A percentile compares a stretch with the other conserved stretches of the same genome.
phyloP scores from a whole-genome alignment of 129 eudicot genomes.

The Deinandra increscens region DNA sequence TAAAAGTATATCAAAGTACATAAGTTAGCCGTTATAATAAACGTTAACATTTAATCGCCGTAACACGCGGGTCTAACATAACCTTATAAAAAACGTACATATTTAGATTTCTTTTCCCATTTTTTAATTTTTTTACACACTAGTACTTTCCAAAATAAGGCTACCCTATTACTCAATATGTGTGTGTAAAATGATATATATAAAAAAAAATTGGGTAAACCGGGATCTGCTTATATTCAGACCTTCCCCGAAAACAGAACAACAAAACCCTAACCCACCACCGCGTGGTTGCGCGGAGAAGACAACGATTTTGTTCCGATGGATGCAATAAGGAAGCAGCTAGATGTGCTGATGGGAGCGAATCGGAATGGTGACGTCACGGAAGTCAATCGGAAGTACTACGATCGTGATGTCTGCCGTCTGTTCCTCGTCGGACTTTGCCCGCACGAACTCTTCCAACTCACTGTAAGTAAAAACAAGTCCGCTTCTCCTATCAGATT shows the following conservation, averaged over 20 bases:
- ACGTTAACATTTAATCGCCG: no score
- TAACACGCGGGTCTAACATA: no score
- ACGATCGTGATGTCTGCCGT: slow-evolving; percentile 97
- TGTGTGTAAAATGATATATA: no score
- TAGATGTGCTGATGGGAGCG: slow-evolving; percentile 94
- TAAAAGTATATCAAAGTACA: no score
- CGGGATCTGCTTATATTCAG: neutral
- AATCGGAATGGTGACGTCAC: slow-evolving; percentile 84
- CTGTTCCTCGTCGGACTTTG: slow-evolving; percentile 88
- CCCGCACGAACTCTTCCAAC: slow-evolving; percentile 96
- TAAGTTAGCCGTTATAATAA: no score
- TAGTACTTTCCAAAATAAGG: no score
- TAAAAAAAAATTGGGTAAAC: no score
- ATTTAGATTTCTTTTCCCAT: no score
- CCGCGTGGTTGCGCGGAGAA: slow-evolving; percentile 15
- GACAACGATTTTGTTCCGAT: slow-evolving; percentile 22
- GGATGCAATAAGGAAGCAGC: slow-evolving; percentile 97
- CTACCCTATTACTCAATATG: no score
- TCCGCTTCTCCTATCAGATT: neutral
- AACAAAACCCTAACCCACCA: slow-evolving; percentile 40
- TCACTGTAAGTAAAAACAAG: slow-evolving; percentile 53
- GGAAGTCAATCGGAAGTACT: slow-evolving; percentile 88
- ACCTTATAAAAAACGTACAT: no score
- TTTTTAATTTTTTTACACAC: no score
- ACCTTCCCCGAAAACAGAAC: slow-evolving; percentile 17